Conservation (phyloP, 1,284 basidiomycete species). For the Ceratobasidium sp. region DNA sequence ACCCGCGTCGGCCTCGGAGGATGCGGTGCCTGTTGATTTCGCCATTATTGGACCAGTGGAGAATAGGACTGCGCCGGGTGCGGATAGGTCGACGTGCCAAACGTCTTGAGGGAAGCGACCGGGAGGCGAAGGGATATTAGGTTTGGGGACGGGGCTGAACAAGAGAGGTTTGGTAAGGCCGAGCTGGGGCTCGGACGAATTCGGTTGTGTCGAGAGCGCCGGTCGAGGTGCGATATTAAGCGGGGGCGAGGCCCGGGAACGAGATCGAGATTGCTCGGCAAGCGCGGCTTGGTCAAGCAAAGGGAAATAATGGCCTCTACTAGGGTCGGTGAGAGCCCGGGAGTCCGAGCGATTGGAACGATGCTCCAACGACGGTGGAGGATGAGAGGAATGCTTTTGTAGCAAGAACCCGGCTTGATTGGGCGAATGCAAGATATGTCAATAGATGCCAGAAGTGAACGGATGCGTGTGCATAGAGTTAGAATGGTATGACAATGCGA, state of each 20-base stretch:
- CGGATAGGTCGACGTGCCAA: constrained; percentile 25
- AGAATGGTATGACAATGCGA: constrained; percentile 22
- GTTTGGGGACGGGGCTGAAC: constrained; percentile 11
- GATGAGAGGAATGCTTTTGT: constrained; percentile 36
- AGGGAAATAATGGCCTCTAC: background rate
- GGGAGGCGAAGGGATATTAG: constrained; percentile 19
- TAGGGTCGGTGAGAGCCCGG: constrained; percentile 31
- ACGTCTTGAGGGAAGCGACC: constrained; percentile 19
- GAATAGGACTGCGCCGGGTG: constrained; percentile 35
- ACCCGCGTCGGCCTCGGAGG: constrained; percentile 23
- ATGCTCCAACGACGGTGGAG: constrained; percentile 9
- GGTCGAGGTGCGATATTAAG: constrained; percentile 6
- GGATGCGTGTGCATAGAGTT: constrained; percentile 16
- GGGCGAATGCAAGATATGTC: constrained; percentile 25
- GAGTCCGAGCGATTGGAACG: constrained; percentile 16
- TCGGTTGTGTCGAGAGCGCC: constrained; percentile 13
- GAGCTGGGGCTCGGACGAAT: constrained; percentile 13
- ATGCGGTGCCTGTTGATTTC: constrained; percentile 20
- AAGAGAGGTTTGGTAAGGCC: constrained; percentile 11
- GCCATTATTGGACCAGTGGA: constrained; percentile 41
- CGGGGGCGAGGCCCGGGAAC: constrained; percentile 8
- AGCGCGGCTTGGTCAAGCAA: constrained; percentile 34
- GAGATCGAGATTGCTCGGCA: constrained; percentile 20
- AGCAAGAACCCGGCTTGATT: constrained; percentile 35
- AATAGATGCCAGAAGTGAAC: constrained; percentile 19